Base-by-base conservation (phyloP, 2,329 filamentous ascomycete species). In the Xenosphaeropsis pyriputrescens region DNA sequence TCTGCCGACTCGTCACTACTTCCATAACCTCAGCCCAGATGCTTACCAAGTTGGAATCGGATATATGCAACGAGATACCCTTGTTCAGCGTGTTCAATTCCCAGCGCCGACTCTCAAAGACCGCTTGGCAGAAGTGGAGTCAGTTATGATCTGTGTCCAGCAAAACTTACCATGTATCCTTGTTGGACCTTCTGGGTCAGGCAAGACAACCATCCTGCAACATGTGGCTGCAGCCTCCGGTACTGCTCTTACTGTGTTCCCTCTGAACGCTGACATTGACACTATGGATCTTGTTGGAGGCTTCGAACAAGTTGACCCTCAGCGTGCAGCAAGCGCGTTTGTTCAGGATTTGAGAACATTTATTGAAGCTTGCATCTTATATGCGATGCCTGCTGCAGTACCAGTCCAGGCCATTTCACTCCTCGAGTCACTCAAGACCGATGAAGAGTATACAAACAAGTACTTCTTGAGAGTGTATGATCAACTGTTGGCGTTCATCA, bases 221-320 rank as follows among this genome's bases (percentile, higher is more conserved):
- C 79, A 89, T 45, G 67, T 94, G 18, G 88, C 91, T n/a, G 78
- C 81, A 11, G 61, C 81, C 17, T 74, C 75, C 32, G 91, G 91
- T 17, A 80, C 80, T 39, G 67, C 75, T 1, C 63, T 96, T 3
- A 72, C 88, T 22, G 81, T 85, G 13, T 84, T 96, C 49, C 78
- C 88, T 1, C 75, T 98, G 60, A 98, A 94, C 53, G 80, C 88
- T 6, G 93, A 98, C 50, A 83, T 94, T 33, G 91, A 98, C 56
- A 88, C 89, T 1, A 94, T 94, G 77, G 91, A 98, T 58, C 73
- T 98, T 39, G 85, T 98, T 40, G 91, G 91, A 51, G 91, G 91
- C 0, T 98, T 94, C 53, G 91, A 98, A 56, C 91, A 98, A 58
- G 78, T 85, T 14, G 91, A 98, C 54, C 76, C 84, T 16, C 68